Conservation (phyloP, 805 yeast genomes). For the Myxozyma neotropica region DNA sequence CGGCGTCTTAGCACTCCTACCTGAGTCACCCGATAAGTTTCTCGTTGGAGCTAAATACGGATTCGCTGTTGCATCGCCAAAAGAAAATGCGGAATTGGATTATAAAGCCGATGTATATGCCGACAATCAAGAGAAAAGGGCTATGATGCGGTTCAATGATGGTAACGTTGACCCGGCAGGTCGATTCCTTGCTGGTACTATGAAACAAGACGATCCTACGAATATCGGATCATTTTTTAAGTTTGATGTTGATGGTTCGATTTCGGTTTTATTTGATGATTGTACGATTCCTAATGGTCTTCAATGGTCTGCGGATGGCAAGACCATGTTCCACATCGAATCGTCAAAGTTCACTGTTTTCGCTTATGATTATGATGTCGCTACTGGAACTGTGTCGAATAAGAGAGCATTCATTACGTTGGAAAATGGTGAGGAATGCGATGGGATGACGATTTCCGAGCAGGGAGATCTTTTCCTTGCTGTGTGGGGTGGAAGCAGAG, state of each 20-base stretch:
- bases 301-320: slow-evolving; percentile 53
- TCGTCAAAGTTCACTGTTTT: slow-evolving; percentile 53
- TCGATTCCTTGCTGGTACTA: slow-evolving; percentile 76
- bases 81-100: slow-evolving; percentile 6
- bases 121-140: slow-evolving; percentile 40
- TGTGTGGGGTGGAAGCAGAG: slow-evolving; percentile 61
- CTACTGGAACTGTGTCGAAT: slow-evolving; percentile 45
- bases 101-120: slow-evolving; percentile 26
- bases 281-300: slow-evolving; percentile 72
- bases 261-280: slow-evolving; percentile 44
- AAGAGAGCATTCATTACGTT: slow-evolving; percentile 48
- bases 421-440: slow-evolving; percentile 59
- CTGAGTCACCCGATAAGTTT: slow-evolving; percentile 50
- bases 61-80: slow-evolving; percentile 47
- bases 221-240: slow-evolving; percentile 63
- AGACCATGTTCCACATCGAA: slow-evolving; percentile 56
- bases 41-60: slow-evolving; percentile 70
- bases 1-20: slow-evolving; percentile 74
- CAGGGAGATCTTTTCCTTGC: slow-evolving; percentile 63
- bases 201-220: slow-evolving; percentile 47
- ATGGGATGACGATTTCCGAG: slow-evolving; percentile 68
- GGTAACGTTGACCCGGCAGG: slow-evolving; percentile 80
- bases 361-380: slow-evolving; percentile 50
- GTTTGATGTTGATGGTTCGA: slow-evolving; percentile 43
- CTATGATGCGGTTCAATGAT: slow-evolving; percentile 68